A percentile compares a stretch with the other conserved stretches of the same genome.
Conservation (phyloP, 1,284 basidiomycete species). For the Chalciporus sp. region DNA sequence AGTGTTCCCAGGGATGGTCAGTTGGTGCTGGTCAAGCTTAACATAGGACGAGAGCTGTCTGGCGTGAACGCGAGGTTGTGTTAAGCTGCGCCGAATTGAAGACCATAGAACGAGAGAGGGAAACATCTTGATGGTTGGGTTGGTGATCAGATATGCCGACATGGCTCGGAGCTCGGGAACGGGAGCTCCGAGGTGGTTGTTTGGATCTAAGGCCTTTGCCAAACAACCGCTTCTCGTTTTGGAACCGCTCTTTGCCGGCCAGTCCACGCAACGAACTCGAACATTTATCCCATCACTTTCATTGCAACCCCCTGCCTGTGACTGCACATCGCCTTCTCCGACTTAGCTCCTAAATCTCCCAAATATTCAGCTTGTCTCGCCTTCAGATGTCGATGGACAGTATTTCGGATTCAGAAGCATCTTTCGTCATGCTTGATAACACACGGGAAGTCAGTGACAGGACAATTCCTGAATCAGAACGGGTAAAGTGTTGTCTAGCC, state of each 20-base stretch:
- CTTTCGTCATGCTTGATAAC: conserved; percentile 31
- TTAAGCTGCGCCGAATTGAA: not conserved
- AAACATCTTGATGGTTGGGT: conserved; percentile 15
- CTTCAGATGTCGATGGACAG: conserved; percentile 12
- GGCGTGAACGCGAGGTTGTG: not conserved
- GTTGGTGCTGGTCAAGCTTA: conserved; percentile 12
- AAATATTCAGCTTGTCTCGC: not conserved
- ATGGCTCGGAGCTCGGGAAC: no score
- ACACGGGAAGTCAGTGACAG: not conserved
- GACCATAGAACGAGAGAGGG: not conserved
- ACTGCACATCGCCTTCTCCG: not conserved
- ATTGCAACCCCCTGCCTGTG: no score
- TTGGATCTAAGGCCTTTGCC: conserved; percentile 33
- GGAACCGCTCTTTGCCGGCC: not conserved
- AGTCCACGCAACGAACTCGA: no score
- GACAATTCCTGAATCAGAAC: not conserved
- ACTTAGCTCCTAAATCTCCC: not conserved
- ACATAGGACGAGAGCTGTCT: conserved; percentile 11
- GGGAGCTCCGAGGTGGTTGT: conserved; percentile 18
- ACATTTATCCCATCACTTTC: no score
- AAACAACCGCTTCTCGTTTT: conserved; percentile 26
- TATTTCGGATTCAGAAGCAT: conserved; percentile 29
- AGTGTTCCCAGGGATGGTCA: conserved; percentile 37
- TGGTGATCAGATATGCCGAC: not conserved
- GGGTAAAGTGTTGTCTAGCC: conserved; percentile 3